phyloP scores from a whole-genome alignment of 2,329 filamentous ascomycete genomes.

The Diaporthe citri region DNA sequence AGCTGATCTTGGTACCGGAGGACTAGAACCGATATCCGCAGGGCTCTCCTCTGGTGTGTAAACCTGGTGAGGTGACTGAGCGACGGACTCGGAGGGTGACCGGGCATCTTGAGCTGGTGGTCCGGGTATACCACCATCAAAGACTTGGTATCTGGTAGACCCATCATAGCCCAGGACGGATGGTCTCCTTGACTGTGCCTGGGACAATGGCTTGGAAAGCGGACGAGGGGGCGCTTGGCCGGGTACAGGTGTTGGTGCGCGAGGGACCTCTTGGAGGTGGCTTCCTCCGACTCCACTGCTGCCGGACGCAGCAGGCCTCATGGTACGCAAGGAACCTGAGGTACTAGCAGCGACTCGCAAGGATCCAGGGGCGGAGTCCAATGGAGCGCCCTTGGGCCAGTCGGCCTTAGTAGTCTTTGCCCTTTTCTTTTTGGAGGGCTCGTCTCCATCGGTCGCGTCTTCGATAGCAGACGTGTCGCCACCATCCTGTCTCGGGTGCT shows the following conservation, averaged over 20 bases:
- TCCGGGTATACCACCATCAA: constrained; percentile 54
- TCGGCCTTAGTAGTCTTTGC: constrained; percentile 83
- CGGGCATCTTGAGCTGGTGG: constrained; percentile 64
- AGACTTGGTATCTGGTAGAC: constrained; percentile 46
- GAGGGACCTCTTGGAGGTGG: constrained; percentile 78
- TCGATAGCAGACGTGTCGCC: constrained; percentile 83
- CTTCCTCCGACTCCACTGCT: constrained; percentile 54
- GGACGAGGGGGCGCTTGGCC: constrained; percentile 51
- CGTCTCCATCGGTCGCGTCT: constrained; percentile 72
- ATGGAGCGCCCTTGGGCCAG: constrained; percentile 64
- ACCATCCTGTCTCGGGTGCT: constrained; percentile 60
- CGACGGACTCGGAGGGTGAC: constrained; percentile 66
- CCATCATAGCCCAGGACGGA: constrained; percentile 59
- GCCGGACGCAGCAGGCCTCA: constrained; percentile 74
- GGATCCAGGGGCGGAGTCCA: constrained; percentile 82
- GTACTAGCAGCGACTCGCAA: constrained; percentile 92
- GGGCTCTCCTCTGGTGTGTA: constrained; percentile 75
- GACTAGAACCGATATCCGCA: constrained; percentile 88
- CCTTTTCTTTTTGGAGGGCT: constrained; percentile 75
- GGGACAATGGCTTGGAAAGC: constrained; percentile 48
- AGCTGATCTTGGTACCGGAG: constrained; percentile 78
- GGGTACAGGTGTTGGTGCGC: constrained; percentile 83
- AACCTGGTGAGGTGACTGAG: constrained; percentile 61
- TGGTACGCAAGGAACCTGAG: constrained; percentile 85
- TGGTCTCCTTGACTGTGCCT: constrained; percentile 66